Evolutionary conservation across 2,329 filamentous ascomycete genomes (phyloP), one percentile per base, ranked within the genome.

Genomic region (Diaporthe sp.): DNA sequence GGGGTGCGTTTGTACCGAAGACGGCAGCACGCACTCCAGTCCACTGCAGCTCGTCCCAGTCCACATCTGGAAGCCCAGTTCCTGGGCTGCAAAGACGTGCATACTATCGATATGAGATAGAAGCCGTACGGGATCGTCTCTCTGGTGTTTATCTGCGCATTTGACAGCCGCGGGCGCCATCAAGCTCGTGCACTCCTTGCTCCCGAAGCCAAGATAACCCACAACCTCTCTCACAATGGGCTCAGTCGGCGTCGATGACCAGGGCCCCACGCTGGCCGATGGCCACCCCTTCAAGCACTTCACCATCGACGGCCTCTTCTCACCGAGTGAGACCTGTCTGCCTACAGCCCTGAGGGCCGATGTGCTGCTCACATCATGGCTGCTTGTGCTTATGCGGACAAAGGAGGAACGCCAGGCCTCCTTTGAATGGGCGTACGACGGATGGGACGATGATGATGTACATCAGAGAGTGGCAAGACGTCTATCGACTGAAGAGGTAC

Each of bases 291-390:
- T 79, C 55, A 78, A 75, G 46, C 79, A 78, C 49, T 82, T 83
- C 73, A 75, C 82, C n/a, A 55, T 85, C n/a, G 53, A 57, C 28
- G 79, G 77, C 7, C 80, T 85, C 25, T 51, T 42, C 73, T 77
- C 74, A 15, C 76, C 81, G 44, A 76, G 82, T 49, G 72, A 81
- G 22, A 70, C 12, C 6, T 58, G 46, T 4, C 81, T 80, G 15
- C 78, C 79, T 22, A 85, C 84, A 10, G 80, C 82, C 42, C 81
- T 85, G 79, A 84, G 78, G 74, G 84, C 87, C n/a, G 85, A 86
- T 25, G 71, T 85, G 22, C 25, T 88, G 17, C 82, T 88, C 15
- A 60, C 85, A 49, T 83, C 87, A 55, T 88, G 87, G 87, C 82
- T 87, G 19, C 80, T 87, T 17, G 83, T 86, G 9, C 83, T 88